Conservation (phyloP, 2,329 filamentous ascomycete species). For the Diplodia intermedia region DNA sequence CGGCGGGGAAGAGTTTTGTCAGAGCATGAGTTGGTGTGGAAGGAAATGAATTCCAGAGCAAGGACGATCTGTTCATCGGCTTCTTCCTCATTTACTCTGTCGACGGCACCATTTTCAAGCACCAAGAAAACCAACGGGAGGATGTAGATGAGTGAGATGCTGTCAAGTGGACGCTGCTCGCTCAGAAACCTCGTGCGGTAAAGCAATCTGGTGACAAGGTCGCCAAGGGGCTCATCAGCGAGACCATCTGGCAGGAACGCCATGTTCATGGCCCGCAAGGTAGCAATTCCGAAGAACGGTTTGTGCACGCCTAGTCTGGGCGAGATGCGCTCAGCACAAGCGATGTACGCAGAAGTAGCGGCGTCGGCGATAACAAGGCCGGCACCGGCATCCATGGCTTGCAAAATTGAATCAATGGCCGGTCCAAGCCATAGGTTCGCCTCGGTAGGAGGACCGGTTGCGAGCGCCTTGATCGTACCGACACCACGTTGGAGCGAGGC, state of each 20-base stretch:
- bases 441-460: conserved; percentile 87
- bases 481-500: conserved; percentile 80
- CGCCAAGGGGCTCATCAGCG: conserved; percentile 79
- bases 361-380: conserved; percentile 81
- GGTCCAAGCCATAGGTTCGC: conserved; percentile 86
- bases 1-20: conserved; percentile 78
- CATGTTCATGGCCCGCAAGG: conserved; percentile 78
- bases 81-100: conserved; percentile 71
- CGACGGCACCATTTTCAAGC: conserved; percentile 79
- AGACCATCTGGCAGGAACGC: conserved; percentile 74
- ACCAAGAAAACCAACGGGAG: conserved; percentile 82
- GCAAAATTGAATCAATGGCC: conserved; percentile 75
- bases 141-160: conserved; percentile 84
- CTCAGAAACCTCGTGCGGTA: conserved; percentile 89
- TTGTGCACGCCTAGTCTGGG: conserved; percentile 76
- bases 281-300: conserved; percentile 86
- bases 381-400: conserved; percentile 79
- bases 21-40: conserved; percentile 81
- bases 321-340: conserved; percentile 77
- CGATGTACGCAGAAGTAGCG: conserved; percentile 78
- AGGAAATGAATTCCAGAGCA: conserved; percentile 84
- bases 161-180: conserved; percentile 93
- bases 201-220: conserved; percentile 84
- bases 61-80: conserved; percentile 89
- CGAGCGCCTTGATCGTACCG: conserved; percentile 82